Base-by-base conservation (phyloP, 257 asterid species). In the Solanum appendiculatum region DNA sequence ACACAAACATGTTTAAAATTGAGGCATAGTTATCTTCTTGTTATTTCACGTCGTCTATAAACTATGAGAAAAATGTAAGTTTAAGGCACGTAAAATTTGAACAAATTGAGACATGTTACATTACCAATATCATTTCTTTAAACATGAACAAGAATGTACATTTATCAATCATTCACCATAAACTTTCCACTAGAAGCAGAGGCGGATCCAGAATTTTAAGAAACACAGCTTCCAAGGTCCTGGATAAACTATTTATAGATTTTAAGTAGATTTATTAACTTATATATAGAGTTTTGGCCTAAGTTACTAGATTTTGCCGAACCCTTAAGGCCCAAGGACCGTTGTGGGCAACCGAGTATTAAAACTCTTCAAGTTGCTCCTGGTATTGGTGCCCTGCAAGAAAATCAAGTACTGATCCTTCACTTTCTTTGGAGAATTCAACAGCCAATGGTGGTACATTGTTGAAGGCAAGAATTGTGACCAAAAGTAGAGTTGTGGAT, bases 401-500 rank as follows among this genome's bases (percentile, higher is more conserved):
- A 81, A 88, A 94, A 82, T 91, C 92, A 42, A 93, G 51, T 84
- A 92, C 25, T 72, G 80, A 34, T 36, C 91, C 87, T 87, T 91
- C 86, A 27, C 92, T 91, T 16, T 88, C 89, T 73, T 68, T 85
- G 5, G 69, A 72, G 36, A 87, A 83, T 29, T 88, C 93, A n/a
- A 64, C 60, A 69, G 92, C 86, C 2, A 91, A 82, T 70, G 93
- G 94, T 69, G 89, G 87, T 54, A 87, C 56, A 70, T 88, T 91
- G 29, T 90, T 87, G 82, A 92, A 90, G 86, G 90, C 88, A 29
- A 92, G 31, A 4, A 89, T 85, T 18, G 90, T 92, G 84, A 87
- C 90, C 85, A 92, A 83, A 48, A 91, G 89, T 46, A 92, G 29
- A 72, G 92, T 66, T 27, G 94, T 94, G 80, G 95, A 93, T 85